These are phyloP conservation scores for Auxenochlorella protothecoides DNA, from an alignment of 139 green algal genomes.

Conservation along the genomic window DNA sequence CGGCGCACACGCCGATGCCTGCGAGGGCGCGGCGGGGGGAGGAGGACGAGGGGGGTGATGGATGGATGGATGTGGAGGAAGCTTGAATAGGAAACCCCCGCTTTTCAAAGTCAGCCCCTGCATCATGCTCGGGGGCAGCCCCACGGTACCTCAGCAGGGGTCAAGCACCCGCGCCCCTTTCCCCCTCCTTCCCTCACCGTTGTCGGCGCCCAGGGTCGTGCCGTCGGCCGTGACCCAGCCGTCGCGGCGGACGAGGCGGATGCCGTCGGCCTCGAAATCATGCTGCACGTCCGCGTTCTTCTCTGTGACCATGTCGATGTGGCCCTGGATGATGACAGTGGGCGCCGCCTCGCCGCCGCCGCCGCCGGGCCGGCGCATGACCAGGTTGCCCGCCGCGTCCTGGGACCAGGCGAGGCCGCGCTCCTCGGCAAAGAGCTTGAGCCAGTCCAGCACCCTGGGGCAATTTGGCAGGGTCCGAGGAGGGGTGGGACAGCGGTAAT, in stretches of 20 bases:
- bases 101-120: too few relatives aligned
- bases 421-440: conserved; percentile 50
- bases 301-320: conserved; percentile 68
- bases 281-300: conserved; percentile 43
- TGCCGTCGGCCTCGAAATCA: conserved; percentile 51
- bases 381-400: conserved; percentile 61
- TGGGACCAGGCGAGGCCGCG: conserved; percentile 35
- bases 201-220: conserved; percentile 68
- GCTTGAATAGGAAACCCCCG: too few relatives aligned
- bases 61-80: too few relatives aligned
- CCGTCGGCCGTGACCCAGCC: conserved; percentile 57
- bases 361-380: conserved; percentile 42
- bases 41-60: too few relatives aligned
- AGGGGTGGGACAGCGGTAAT: background rate
- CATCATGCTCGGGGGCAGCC: too few relatives aligned
- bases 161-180: too few relatives aligned
- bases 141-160: too few relatives aligned
- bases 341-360: conserved; percentile 48
- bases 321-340: conserved; percentile 56
- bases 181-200: conserved; percentile 18
- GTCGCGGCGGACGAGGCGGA: conserved; percentile 34
- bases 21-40: background rate
- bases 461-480: background rate
- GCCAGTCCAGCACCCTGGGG: conserved; percentile 43
- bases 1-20: conserved; percentile 49